Evolutionary conservation across 306 rosid genomes (phyloP).

Genomic region (Quercus gilva): DNA sequence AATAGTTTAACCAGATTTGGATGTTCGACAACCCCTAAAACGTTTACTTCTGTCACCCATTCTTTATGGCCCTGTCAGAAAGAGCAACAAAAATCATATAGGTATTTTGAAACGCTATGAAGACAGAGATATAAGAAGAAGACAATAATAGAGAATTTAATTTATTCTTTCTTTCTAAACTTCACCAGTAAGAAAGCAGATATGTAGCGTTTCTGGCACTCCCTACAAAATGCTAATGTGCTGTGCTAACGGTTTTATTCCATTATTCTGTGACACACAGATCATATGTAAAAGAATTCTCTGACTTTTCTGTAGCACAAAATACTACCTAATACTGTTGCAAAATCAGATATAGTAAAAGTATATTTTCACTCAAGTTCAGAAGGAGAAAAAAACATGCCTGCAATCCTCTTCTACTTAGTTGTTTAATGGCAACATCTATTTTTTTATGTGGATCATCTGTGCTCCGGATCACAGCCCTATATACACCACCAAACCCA

Average conservation of each 20-base stretch:
- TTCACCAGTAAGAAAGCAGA: neutral
- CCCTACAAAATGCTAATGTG: neutral
- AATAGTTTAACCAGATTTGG: slow-evolving; percentile 50
- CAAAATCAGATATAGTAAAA: neutral
- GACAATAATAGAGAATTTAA: neutral
- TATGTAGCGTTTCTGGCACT: neutral
- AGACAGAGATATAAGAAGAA: neutral
- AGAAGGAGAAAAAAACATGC: slow-evolving; percentile 32
- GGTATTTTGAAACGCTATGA: neutral
- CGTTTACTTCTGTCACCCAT: slow-evolving; percentile 70
- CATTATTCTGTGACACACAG: too few relatives aligned
- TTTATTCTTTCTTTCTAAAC: neutral
- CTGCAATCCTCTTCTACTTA: slow-evolving; percentile 65
- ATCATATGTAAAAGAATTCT: neutral
- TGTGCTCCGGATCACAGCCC: slow-evolving; percentile 36
- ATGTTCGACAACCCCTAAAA: slow-evolving; percentile 55
- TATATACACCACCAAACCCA: slow-evolving; percentile 59
- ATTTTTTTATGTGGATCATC: slow-evolving; percentile 38
- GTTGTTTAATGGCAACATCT: slow-evolving; percentile 61
- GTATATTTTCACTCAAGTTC: neutral
- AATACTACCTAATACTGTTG: neutral
- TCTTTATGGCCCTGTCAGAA: slow-evolving; percentile 59
- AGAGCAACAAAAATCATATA: neutral
- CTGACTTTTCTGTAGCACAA: neutral
- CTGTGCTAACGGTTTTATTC: too few relatives aligned